Conservation (phyloP, 164 flowering plant species). For the Brasenia schreberi region DNA sequence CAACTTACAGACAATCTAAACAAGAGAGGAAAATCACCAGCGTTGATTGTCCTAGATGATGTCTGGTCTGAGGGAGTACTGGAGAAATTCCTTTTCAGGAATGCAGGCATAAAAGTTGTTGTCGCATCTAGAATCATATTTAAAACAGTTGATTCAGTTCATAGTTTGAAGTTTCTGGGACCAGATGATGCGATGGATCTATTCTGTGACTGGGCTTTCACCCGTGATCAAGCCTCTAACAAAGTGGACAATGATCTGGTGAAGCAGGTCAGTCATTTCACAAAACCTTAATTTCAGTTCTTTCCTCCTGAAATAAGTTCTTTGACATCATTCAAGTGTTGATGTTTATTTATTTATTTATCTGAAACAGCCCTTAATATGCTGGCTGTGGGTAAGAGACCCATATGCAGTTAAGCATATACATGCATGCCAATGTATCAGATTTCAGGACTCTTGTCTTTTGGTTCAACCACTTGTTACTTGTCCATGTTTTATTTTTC, state of each 20-base stretch:
- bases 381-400: not conserved
- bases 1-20: too few species aligned
- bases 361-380: not conserved
- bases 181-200: constrained; percentile 11
- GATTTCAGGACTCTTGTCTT: not conserved
- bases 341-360: not conserved
- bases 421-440: not conserved
- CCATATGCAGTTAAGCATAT: not conserved
- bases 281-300: not conserved
- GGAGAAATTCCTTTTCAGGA: constrained; percentile 36
- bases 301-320: not conserved
- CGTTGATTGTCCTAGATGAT: constrained; percentile 62
- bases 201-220: not conserved
- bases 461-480: too few species aligned
- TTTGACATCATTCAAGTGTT: not conserved
- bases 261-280: not conserved
- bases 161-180: constrained; percentile 42
- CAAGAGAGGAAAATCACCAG: too few species aligned
- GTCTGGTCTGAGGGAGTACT: constrained; percentile 39
- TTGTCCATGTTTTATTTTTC: not conserved
- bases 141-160: constrained; percentile 7
- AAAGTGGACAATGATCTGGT: not conserved
- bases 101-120: constrained; percentile 60
- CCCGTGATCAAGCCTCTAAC: not conserved
- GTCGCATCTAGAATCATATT: constrained; percentile 36